These are phyloP conservation scores for Miscanthus lutarioriparius DNA, from an alignment of 176 grass and related monocot species.

Conservation along the genomic window DNA sequence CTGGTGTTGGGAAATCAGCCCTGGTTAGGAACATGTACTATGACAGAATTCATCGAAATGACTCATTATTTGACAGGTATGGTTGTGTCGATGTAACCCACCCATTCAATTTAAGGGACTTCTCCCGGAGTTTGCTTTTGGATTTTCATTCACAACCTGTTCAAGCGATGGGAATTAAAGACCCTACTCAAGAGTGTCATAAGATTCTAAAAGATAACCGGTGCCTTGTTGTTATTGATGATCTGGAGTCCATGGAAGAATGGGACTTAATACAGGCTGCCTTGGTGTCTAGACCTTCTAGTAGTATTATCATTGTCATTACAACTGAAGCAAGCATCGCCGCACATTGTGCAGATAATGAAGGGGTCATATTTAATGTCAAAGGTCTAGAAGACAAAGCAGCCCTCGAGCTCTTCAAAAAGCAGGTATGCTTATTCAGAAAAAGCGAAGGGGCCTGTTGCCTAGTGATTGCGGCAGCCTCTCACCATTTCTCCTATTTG, in stretches of 20 bases:
- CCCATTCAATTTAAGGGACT: not conserved
- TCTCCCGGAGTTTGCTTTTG: not conserved
- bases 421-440: not conserved
- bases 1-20: not conserved
- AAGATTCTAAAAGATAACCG: not conserved
- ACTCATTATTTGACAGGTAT: not conserved
- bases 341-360: not conserved
- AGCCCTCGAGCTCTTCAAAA: not conserved
- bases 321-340: not conserved
- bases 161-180: not conserved
- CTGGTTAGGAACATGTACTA: not conserved
- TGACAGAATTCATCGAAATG: not conserved
- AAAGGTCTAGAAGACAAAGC: not conserved
- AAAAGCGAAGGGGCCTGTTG: not conserved
- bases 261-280: not conserved
- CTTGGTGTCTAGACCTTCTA: not conserved
- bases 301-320: not conserved
- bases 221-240: not conserved
- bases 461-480: not conserved
- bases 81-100: not conserved
- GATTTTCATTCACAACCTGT: not conserved
- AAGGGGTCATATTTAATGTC: not conserved
- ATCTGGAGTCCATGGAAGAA: not conserved
- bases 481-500: not conserved
- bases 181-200: not conserved